phyloP scores from a whole-genome alignment of 768 basidiomycete genomes.

The Phallus indusiatus region DNA sequence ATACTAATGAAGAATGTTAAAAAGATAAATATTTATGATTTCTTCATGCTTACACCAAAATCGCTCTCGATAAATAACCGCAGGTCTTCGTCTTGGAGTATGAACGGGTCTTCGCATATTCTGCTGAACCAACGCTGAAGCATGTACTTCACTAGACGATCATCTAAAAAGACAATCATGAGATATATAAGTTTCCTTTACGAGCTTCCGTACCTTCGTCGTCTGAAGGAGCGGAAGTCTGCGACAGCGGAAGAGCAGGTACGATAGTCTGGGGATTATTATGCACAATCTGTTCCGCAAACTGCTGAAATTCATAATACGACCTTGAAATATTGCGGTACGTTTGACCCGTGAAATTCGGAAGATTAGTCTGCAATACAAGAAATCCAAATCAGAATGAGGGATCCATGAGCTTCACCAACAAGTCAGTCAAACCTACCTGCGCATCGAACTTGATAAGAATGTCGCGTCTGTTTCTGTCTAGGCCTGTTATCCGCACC shows the following conservation, averaged over 20 bases:
- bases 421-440: constrained; percentile 40
- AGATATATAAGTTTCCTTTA: too few relatives aligned
- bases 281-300: constrained; percentile 82
- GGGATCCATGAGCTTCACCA: not conserved
- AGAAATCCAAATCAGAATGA: not conserved
- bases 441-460: constrained; percentile 92
- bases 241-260: constrained; percentile 90
- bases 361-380: constrained; percentile 70
- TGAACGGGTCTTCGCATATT: constrained; percentile 85
- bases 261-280: constrained; percentile 95
- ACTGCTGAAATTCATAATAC: constrained; percentile 89
- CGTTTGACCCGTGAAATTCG: constrained; percentile 79
- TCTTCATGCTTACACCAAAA: constrained; percentile 58
- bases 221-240: constrained; percentile 93
- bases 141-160: constrained; percentile 89
- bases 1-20: constrained; percentile 28
- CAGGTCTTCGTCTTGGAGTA: constrained; percentile 85
- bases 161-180: too few relatives aligned
- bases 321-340: constrained; percentile 94
- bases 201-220: constrained; percentile 85
- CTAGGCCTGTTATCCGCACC: constrained; percentile 82
- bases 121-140: constrained; percentile 91
- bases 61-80: constrained; percentile 95
- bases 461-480: constrained; percentile 91
- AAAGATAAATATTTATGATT: not conserved